Conservation (phyloP, 257 asterid genomes). For the Plantago ovata region DNA sequence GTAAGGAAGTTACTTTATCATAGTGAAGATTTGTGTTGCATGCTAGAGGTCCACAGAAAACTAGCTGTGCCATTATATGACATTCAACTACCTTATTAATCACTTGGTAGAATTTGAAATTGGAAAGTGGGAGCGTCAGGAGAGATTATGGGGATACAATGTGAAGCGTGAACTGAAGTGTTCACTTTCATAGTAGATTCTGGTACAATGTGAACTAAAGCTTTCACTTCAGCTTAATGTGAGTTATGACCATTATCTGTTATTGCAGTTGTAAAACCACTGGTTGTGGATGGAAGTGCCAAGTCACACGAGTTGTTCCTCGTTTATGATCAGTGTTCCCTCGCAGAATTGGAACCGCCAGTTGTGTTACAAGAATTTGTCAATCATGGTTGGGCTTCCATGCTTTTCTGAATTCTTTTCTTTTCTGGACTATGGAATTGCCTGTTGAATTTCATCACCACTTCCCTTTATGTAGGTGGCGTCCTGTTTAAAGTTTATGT, state of each 20-base stretch:
- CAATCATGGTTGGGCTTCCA: slow-evolving; percentile 59
- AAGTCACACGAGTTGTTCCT: slow-evolving; percentile 81
- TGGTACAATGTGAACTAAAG: neutral
- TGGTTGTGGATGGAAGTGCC: slow-evolving; percentile 65
- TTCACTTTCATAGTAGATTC: slow-evolving; percentile 9
- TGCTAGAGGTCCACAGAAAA: slow-evolving; percentile 13
- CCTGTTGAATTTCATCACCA: neutral
- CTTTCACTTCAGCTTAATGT: slow-evolving; percentile 4
- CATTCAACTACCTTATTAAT: neutral
- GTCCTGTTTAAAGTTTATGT: slow-evolving; percentile 81
- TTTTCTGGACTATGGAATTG: slow-evolving; percentile 20
- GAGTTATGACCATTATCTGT: slow-evolving; percentile 9
- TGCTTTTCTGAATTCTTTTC: slow-evolving; percentile 3
- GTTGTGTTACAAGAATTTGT: slow-evolving; percentile 86
- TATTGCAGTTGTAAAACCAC: slow-evolving; percentile 78
- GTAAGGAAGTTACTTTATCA: neutral
- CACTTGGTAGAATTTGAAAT: too few species aligned
- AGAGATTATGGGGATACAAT: neutral
- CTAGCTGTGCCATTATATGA: slow-evolving; percentile 6
- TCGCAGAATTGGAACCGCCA: slow-evolving; percentile 73
- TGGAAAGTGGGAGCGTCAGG: neutral
- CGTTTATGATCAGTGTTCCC: slow-evolving; percentile 72
- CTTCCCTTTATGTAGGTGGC: slow-evolving; percentile 52
- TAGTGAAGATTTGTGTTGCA: slow-evolving; percentile 8
- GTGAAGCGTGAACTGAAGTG: neutral